Conservation (phyloP, 331 rosid genomes). For the Acacia pycnantha region DNA sequence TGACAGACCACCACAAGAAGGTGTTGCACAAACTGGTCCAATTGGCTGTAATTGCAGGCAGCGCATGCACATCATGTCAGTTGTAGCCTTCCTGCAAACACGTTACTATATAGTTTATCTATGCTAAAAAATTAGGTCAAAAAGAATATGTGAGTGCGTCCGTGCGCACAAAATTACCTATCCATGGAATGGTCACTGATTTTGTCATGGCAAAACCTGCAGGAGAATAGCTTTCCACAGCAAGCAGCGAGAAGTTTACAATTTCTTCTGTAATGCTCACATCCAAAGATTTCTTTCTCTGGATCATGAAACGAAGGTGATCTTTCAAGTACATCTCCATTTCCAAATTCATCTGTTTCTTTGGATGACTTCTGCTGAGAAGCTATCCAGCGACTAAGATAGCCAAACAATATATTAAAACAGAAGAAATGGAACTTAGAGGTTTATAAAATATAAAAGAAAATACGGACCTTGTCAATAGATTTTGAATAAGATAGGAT, state of each 20-base stretch:
- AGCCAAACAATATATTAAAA: conserved; percentile 31
- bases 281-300: conserved; percentile 43
- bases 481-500: conserved; percentile 53
- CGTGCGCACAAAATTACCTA: conserved; percentile 24
- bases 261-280: conserved; percentile 57
- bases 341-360: conserved; percentile 28
- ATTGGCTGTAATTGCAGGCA: conserved; percentile 54
- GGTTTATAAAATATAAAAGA: neutral
- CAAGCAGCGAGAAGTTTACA: conserved; percentile 54
- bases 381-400: conserved; percentile 53
- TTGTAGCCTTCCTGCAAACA: conserved; percentile 50
- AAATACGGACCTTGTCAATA: conserved; percentile 49
- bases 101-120: neutral
- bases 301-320: conserved; percentile 46
- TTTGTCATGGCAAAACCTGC: conserved; percentile 55
- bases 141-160: neutral
- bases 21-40: conserved; percentile 46
- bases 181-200: conserved; percentile 57
- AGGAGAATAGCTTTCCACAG: conserved; percentile 48
- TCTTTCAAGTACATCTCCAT: conserved; percentile 31
- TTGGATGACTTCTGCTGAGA: conserved; percentile 54
- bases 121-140: neutral
- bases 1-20: conserved; percentile 48
- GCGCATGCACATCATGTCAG: conserved; percentile 60
- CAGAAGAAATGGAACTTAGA: neutral